phyloP scores from a whole-genome alignment of 164 flowering plant genomes.

The Aristolochia californica region DNA sequence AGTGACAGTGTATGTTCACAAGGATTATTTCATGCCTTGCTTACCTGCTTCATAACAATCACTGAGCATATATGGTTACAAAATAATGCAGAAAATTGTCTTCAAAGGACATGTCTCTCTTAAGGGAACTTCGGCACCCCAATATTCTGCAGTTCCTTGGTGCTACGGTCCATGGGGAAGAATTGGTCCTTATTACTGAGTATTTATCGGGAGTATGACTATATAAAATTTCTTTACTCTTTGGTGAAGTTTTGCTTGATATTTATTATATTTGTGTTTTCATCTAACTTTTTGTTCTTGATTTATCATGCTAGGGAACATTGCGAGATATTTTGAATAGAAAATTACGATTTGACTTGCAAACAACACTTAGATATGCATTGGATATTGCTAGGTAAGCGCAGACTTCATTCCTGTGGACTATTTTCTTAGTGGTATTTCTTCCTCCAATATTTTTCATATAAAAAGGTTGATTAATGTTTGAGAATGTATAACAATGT shows the following conservation, averaged over 20 bases:
- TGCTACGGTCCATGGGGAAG: conserved; percentile 37
- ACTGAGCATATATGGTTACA: background rate
- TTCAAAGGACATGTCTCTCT: conserved; percentile 32
- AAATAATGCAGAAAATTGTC: conserved; percentile 31
- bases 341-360: conserved; percentile 32
- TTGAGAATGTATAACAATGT: too few relatives aligned
- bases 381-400: conserved; percentile 56
- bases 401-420: too few relatives aligned
- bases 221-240: background rate
- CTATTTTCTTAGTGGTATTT: too few relatives aligned
- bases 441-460: too few relatives aligned
- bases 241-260: background rate
- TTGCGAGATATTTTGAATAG: conserved; percentile 28
- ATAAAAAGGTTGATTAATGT: too few relatives aligned
- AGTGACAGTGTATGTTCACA: conserved; percentile 22
- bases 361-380: conserved; percentile 43
- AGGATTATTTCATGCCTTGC: background rate
- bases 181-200: conserved; percentile 50
- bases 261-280: background rate
- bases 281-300: background rate
- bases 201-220: conserved; percentile 36
- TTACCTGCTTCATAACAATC: background rate
- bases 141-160: conserved; percentile 61
- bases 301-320: conserved; percentile 25
- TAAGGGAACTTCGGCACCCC: conserved; percentile 54